These are phyloP conservation scores for Heterobasidion parviporum DNA, from an alignment of 1,284 basidiomycete genomes.

Conservation along the genomic window DNA sequence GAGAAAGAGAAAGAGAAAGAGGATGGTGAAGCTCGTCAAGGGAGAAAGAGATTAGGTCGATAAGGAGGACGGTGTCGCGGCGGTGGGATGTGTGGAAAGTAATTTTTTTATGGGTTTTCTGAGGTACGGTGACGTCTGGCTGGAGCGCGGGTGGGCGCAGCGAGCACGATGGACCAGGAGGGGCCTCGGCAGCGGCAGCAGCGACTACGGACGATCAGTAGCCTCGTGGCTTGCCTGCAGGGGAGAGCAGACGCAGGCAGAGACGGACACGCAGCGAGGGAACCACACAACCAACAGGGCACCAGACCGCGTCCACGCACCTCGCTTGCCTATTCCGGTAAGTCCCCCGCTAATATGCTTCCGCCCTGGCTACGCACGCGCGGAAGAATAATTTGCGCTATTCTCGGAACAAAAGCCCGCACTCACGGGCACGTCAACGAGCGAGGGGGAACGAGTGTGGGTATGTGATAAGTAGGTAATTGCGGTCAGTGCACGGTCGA, in stretches of 20 bases:
- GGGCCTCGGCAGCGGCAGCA: no score
- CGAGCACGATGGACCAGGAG: neutral
- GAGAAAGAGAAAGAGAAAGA: neutral
- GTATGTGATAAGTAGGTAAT: no score
- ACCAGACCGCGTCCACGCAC: neutral
- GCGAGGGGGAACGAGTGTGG: no score
- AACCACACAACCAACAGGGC: neutral
- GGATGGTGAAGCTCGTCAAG: neutral
- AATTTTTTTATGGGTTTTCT: neutral
- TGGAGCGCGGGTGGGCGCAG: neutral
- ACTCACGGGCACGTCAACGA: no score
- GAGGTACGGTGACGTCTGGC: neutral
- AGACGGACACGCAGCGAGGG: neutral
- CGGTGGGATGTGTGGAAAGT: neutral
- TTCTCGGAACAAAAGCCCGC: neutral
- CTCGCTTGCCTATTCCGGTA: neutral
- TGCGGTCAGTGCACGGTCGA: no score
- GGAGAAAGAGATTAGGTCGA: neutral
- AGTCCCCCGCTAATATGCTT: neutral
- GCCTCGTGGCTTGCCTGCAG: neutral
- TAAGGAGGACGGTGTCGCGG: neutral
- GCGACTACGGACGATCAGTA: neutral
- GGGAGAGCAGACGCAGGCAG: no score
- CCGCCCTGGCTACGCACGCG: neutral
- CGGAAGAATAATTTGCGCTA: neutral